Conservation (phyloP, 306 rosid species). For the Rubus parviflorus region DNA sequence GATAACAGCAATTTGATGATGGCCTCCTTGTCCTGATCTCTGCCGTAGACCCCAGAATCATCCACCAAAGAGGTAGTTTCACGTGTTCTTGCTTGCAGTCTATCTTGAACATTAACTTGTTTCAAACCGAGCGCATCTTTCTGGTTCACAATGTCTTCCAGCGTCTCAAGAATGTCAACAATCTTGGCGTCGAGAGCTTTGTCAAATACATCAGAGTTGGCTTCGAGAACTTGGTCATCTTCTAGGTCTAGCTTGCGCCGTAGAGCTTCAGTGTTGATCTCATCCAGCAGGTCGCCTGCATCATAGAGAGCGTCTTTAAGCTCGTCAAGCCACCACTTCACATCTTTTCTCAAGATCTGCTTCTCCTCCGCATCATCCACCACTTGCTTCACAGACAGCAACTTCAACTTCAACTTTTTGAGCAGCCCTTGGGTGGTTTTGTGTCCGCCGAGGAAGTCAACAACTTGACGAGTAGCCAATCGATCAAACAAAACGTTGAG, state of each 20-base stretch:
- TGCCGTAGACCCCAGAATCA: not conserved
- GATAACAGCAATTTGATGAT: too few species aligned
- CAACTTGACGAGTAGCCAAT: conserved; percentile 23
- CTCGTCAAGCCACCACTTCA: not conserved
- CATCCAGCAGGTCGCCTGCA: conserved; percentile 37
- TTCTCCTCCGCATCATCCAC: conserved; percentile 40
- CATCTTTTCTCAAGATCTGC: conserved; percentile 18
- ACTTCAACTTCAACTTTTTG: conserved; percentile 3
- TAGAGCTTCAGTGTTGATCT: conserved; percentile 24
- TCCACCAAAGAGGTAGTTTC: not conserved
- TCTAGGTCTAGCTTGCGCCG: not conserved
- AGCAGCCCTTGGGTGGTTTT: conserved; percentile 1
- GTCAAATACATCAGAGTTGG: not conserved
- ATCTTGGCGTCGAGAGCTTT: not conserved
- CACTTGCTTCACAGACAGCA: conserved; percentile 16
- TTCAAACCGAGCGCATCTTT: not conserved
- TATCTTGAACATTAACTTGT: not conserved
- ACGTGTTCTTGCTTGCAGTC: not conserved
- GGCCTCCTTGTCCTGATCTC: not conserved
- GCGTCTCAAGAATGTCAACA: not conserved
- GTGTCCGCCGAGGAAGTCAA: not conserved
- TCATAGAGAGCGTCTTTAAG: not conserved
- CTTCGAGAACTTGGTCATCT: too few species aligned
- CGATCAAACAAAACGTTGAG: conserved; percentile 1
- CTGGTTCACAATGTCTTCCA: not conserved